A percentile compares a stretch with the other conserved stretches of the same genome.
Evolutionary conservation across 306 rosid species (phyloP).

Genomic region (Prinsepia uniflora): DNA sequence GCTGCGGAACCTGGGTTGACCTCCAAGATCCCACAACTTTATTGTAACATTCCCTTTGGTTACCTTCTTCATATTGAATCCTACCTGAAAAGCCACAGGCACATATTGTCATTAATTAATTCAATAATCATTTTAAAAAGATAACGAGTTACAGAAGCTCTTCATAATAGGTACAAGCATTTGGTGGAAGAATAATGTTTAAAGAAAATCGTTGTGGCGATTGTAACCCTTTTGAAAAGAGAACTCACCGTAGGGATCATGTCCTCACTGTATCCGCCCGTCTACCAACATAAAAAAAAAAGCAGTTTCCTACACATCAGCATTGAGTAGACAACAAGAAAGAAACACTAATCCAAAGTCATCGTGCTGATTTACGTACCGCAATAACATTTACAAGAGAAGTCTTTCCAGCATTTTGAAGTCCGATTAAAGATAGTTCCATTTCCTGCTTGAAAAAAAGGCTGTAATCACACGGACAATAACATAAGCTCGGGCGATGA

Average conservation of each 20-base stretch:
- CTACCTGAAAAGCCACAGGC: conserved; percentile 54
- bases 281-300: conserved; percentile 32
- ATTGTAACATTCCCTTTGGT: conserved; percentile 92
- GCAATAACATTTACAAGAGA: conserved; percentile 91
- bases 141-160: background rate
- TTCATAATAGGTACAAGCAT: conserved; percentile 8
- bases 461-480: conserved; percentile 55
- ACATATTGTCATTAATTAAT: conserved; percentile 8
- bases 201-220: background rate
- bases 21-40: conserved; percentile 97
- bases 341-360: background rate
- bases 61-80: conserved; percentile 89
- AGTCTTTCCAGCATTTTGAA: conserved; percentile 93
- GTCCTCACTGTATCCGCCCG: conserved; percentile 95
- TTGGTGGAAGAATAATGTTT: conserved; percentile 3
- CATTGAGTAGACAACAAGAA: conserved; percentile 18
- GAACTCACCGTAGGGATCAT: conserved; percentile 87
- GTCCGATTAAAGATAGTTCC: conserved; percentile 90
- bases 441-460: conserved; percentile 95
- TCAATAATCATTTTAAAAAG: background rate
- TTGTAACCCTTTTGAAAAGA: background rate
- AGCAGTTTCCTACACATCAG: conserved; percentile 10
- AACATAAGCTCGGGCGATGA: conserved; percentile 12
- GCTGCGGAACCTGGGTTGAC: conserved; percentile 95
- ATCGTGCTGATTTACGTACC: conserved; percentile 44